A percentile compares a stretch with the other conserved stretches of the same genome.
Conservation (phyloP, 2,329 filamentous ascomycete genomes). For the Penicillium sp. region DNA sequence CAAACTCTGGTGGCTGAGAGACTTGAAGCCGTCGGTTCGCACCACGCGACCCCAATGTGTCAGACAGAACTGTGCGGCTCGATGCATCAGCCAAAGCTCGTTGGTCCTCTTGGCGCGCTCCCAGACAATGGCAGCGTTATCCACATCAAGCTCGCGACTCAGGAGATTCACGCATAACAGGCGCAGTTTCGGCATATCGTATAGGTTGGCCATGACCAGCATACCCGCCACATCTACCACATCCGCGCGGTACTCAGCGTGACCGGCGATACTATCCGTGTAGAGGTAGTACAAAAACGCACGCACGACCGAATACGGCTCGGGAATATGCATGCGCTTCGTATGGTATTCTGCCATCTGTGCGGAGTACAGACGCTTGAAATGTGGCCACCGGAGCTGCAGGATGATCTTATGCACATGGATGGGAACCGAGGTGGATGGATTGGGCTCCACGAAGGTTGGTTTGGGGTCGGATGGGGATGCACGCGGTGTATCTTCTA, state of each 20-base stretch:
- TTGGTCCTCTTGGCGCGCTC: slow-evolving; percentile 84
- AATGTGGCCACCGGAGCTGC: slow-evolving; percentile 94
- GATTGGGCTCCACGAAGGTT: slow-evolving; percentile 33
- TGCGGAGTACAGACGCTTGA: slow-evolving; percentile 81
- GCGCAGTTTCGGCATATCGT: slow-evolving; percentile 90
- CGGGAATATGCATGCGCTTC: slow-evolving; percentile 95
- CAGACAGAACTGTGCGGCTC: slow-evolving; percentile 83
- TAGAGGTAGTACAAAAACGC: slow-evolving; percentile 96
- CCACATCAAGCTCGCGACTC: slow-evolving; percentile 84
- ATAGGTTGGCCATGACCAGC: slow-evolving; percentile 95
- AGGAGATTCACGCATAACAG: slow-evolving; percentile 87
- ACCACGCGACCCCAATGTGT: slow-evolving; percentile 94
- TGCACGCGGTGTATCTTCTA: slow-evolving; percentile 35
- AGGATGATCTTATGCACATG: slow-evolving; percentile 94
- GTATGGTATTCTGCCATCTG: slow-evolving; percentile 98
- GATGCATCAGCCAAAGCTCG: slow-evolving; percentile 88
- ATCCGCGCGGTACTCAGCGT: slow-evolving; percentile 56
- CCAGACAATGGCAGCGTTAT: slow-evolving; percentile 94
- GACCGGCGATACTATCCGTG: slow-evolving; percentile 75
- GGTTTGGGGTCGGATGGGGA: slow-evolving; percentile 28
- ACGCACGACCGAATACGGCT: slow-evolving; percentile 88
- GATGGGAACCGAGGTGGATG: slow-evolving; percentile 70
- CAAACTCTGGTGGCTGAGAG: slow-evolving; percentile 70
- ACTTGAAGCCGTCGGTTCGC: slow-evolving; percentile 79
- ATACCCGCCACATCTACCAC: slow-evolving; percentile 87